Conservation (phyloP, 495 filamentous ascomycete genomes). For the Neurospora tetraspora region DNA sequence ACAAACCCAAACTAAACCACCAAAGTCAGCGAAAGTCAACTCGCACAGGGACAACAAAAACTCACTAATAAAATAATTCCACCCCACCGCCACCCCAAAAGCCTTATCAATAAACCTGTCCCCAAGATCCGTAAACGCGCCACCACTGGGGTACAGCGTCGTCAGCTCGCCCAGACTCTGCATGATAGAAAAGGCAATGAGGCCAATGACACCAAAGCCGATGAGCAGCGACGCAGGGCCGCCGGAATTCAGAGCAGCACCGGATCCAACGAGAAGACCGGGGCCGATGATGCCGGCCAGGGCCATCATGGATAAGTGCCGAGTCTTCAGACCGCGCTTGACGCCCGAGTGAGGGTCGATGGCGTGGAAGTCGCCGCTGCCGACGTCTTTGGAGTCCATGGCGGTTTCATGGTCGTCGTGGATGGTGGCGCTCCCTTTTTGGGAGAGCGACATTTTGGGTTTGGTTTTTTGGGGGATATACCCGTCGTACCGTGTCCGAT, state of each 20-base stretch:
- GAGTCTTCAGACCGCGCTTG: conserved; percentile 50
- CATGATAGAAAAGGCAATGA: conserved; percentile 54
- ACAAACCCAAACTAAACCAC: conserved; percentile 40
- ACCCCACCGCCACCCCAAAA: conserved; percentile 77
- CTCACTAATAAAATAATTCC: conserved; percentile 56
- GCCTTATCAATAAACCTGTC: conserved; percentile 65
- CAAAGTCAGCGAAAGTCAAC: not conserved
- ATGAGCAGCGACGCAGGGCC: conserved; percentile 56
- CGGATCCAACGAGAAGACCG: conserved; percentile 46
- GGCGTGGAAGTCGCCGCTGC: conserved; percentile 25
- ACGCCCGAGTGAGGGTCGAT: conserved; percentile 40
- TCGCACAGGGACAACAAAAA: not conserved
- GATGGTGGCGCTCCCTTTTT: not conserved
- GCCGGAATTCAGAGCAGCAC: conserved; percentile 49
- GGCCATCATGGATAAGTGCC: conserved; percentile 67
- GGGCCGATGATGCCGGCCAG: conserved; percentile 48
- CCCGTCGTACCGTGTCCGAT: too few relatives aligned
- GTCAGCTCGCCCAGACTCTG: conserved; percentile 61
- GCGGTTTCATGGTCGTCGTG: not conserved
- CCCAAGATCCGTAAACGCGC: conserved; percentile 49
- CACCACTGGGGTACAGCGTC: conserved; percentile 59
- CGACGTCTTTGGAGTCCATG: not conserved
- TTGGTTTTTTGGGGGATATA: not conserved
- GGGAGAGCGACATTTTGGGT: not conserved
- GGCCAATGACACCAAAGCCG: conserved; percentile 54